Conservation (phyloP, 441 rosid genomes). For the Viola pubescens region DNA sequence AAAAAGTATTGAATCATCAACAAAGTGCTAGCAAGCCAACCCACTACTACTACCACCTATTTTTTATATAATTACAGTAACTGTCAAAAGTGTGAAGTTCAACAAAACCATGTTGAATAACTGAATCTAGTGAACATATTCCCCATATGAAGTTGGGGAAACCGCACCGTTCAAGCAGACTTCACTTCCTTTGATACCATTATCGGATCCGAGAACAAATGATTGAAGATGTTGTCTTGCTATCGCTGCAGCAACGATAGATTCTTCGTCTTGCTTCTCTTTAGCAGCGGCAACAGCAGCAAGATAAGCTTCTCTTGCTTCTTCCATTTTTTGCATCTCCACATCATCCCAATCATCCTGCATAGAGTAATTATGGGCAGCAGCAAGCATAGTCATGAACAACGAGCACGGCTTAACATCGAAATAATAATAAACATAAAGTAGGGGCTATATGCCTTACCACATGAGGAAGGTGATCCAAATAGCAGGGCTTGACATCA, state of each 20-base stretch:
- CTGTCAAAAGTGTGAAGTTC: conserved; percentile 4
- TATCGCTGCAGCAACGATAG: conserved; percentile 59
- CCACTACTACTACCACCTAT: neutral
- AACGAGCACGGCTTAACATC: neutral
- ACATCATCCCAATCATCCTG: conserved; percentile 51
- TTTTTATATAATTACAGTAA: neutral
- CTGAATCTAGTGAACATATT: conserved; percentile 8
- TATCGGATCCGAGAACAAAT: conserved; percentile 35
- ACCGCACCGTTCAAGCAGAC: conserved; percentile 2
- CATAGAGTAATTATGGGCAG: neutral
- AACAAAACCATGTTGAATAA: no score
- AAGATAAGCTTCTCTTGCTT: conserved; percentile 62
- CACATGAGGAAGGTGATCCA: conserved; percentile 46
- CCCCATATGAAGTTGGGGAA: conserved; percentile 10
- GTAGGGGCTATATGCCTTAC: conserved; percentile 28
- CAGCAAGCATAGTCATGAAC: neutral
- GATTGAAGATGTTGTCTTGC: conserved; percentile 64
- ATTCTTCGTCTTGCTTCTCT: conserved; percentile 69
- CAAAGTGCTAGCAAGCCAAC: neutral
- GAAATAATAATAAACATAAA: neutral
- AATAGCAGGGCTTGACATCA: conserved; percentile 40
- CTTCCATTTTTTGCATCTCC: conserved; percentile 59
- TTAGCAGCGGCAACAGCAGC: conserved; percentile 56
- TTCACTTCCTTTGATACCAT: conserved; percentile 5
- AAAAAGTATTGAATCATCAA: no score